Conservation (phyloP, 768 basidiomycete genomes). For the Amylocystis lapponica region DNA sequence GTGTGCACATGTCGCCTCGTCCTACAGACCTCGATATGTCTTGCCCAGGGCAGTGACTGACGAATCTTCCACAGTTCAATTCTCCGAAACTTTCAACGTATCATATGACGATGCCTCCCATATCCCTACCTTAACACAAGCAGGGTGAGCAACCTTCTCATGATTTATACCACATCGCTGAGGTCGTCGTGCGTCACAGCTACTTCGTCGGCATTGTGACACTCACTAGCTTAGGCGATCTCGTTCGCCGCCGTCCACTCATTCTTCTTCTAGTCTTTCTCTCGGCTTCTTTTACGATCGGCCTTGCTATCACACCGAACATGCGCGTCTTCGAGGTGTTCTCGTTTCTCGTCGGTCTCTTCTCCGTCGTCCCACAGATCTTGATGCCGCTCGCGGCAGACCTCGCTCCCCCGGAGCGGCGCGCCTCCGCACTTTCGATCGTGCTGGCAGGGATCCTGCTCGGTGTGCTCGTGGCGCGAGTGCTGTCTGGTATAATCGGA, state of each 20-base stretch:
- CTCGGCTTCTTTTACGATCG: constrained; percentile 60
- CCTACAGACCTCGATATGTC: too few relatives aligned
- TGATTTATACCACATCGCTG: not conserved
- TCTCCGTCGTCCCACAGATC: constrained; percentile 72
- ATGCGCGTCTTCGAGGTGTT: constrained; percentile 59
- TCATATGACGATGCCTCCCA: constrained; percentile 33
- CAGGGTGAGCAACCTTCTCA: constrained; percentile 39
- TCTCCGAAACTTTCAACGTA: constrained; percentile 30
- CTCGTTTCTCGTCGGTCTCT: constrained; percentile 64
- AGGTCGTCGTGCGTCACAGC: constrained; percentile 5
- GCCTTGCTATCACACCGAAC: constrained; percentile 55
- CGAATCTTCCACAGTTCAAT: constrained; percentile 15
- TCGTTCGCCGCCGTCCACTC: constrained; percentile 70
- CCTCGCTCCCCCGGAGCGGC: constrained; percentile 65
- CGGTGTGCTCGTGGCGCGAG: constrained; percentile 69
- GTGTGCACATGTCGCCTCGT: too few relatives aligned
- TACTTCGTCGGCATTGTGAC: constrained; percentile 39
- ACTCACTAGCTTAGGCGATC: constrained; percentile 78
- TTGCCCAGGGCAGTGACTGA: too few relatives aligned
- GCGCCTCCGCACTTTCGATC: constrained; percentile 72
- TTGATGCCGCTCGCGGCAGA: constrained; percentile 75
- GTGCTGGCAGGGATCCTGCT: constrained; percentile 61
- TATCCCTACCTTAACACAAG: constrained; percentile 63
- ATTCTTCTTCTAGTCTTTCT: constrained; percentile 51
- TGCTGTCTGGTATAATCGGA: constrained; percentile 69